phyloP scores from a whole-genome alignment of 768 basidiomycete genomes.

The Russula earlei region DNA sequence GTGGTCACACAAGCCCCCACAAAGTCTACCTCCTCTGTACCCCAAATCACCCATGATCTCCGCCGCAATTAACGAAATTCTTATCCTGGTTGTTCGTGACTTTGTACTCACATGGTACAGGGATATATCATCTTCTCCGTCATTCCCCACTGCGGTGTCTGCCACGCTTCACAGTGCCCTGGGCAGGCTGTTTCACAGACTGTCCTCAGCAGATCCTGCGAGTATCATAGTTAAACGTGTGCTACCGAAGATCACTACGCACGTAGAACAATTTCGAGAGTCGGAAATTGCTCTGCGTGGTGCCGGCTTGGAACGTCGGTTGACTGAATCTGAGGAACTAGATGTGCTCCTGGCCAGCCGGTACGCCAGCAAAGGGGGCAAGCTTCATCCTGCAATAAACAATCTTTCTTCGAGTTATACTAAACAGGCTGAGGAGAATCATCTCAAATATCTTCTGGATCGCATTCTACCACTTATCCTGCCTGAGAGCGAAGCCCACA shows the following conservation, averaged over 20 bases:
- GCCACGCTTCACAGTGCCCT: constrained; percentile 58
- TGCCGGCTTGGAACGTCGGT: constrained; percentile 66
- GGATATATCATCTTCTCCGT: constrained; percentile 73
- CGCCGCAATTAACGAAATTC: constrained; percentile 65
- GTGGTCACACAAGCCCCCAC: constrained; percentile 71
- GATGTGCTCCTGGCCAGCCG: constrained; percentile 78
- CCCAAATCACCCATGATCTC: constrained; percentile 59
- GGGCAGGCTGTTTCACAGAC: constrained; percentile 46
- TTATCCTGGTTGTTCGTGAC: constrained; percentile 74
- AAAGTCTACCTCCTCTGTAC: constrained; percentile 56
- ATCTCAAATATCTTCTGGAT: constrained; percentile 65
- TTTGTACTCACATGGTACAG: constrained; percentile 89
- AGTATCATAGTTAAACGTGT: constrained; percentile 74
- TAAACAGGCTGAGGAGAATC: constrained; percentile 81
- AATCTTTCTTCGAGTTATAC: constrained; percentile 86
- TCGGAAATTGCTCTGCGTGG: constrained; percentile 83
- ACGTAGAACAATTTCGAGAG: constrained; percentile 83
- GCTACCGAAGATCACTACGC: constrained; percentile 80
- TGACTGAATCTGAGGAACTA: constrained; percentile 85
- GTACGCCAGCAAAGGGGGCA: constrained; percentile 60
- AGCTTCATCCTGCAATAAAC: constrained; percentile 77
- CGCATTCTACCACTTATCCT: constrained; percentile 62
- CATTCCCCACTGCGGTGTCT: constrained; percentile 84
- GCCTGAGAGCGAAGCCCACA: constrained; percentile 64
- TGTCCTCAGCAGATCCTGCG: constrained; percentile 56